Conservation (phyloP, 805 yeast genomes). For the Starmera dryadoides region DNA sequence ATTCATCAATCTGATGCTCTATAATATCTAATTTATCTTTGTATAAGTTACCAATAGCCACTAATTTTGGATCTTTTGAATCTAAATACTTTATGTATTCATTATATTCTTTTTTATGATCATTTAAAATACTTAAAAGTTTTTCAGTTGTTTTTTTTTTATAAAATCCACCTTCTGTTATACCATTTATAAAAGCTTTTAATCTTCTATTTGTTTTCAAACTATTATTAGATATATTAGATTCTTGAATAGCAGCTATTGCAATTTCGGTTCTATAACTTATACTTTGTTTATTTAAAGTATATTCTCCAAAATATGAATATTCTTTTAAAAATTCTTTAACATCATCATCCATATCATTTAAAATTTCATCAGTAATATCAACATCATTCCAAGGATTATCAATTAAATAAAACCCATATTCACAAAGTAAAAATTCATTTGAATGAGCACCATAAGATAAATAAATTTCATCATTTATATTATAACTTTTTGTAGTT, state of each 20-base stretch:
- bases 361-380: conserved; percentile 36
- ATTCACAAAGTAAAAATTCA: conserved; percentile 74
- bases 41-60: conserved; percentile 6
- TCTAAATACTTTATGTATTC: conserved; percentile 12
- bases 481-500: conserved; percentile 25
- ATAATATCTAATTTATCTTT: conserved; percentile 11
- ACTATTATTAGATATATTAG: conserved; percentile 2
- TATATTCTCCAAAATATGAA: conserved; percentile 71
- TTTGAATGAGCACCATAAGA: conserved; percentile 89
- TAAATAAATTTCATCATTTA: conserved; percentile 54
- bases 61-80: conserved; percentile 11
- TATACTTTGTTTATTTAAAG: conserved; percentile 41
- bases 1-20: conserved; percentile 1
- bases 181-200: conserved; percentile 29
- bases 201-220: conserved; percentile 12
- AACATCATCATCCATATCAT: conserved; percentile 31
- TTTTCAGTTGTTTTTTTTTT: conserved; percentile 23
- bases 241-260: conserved; percentile 46
- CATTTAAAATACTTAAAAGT: conserved; percentile 26
- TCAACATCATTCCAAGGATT: conserved; percentile 73
- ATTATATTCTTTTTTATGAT: conserved; percentile 21
- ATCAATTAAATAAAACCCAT: conserved; percentile 61
- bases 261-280: conserved; percentile 78
- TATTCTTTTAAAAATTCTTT: conserved; percentile 36
- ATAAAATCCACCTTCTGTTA: conserved; percentile 37